phyloP scores from a whole-genome alignment of 345 rosid genomes.

The Brassica napus region Da-Ae NC_063441.1:18937001-18937500 shows the following conservation, averaged over 20 bases:
- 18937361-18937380: constrained; percentile 12
- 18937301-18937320: constrained; percentile 42
- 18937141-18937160: constrained; percentile 35
- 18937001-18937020: constrained; percentile 33
- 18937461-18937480: background rate
- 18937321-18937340: constrained; percentile 19
- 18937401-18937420: constrained; percentile 62
- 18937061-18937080: constrained; percentile 54
- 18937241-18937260: constrained; percentile 45
- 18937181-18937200: constrained; percentile 25
- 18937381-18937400: constrained; percentile 44
- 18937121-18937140: constrained; percentile 25
- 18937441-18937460: background rate
- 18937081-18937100: constrained; percentile 34
- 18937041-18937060: constrained; percentile 46
- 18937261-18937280: constrained; percentile 7
- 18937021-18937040: constrained; percentile 34
- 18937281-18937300: constrained; percentile 20
- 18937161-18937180: constrained; percentile 7
- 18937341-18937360: background rate
- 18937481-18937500: background rate
- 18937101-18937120: constrained; percentile 39
- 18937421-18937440: constrained; percentile 52
- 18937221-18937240: constrained; percentile 60
- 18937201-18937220: constrained; percentile 38